phyloP scores from a whole-genome alignment of 2,329 filamentous ascomycete genomes.

The Dothistroma septosporum region DNA sequence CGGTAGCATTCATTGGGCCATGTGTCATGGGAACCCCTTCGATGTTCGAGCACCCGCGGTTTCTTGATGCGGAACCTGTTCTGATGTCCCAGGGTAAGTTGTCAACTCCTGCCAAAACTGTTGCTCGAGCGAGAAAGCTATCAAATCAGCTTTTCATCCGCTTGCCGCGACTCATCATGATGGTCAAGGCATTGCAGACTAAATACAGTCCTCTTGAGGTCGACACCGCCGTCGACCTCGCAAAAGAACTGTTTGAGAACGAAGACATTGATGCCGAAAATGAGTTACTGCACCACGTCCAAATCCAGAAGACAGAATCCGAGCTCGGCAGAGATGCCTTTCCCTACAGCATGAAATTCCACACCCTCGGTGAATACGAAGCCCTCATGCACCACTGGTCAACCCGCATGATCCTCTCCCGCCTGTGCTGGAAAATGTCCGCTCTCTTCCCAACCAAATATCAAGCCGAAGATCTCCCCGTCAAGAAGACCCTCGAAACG shows the following conservation, averaged over 20 bases:
- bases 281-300: slow-evolving; percentile 15
- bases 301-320: slow-evolving; percentile 13
- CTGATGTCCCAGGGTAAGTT: slow-evolving; percentile 12
- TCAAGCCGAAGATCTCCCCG: slow-evolving; percentile 1
- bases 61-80: slow-evolving; percentile 14
- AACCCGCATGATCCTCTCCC: slow-evolving; percentile 12
- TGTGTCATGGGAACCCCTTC: slow-evolving; percentile 17
- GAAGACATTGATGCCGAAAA: slow-evolving; percentile 17
- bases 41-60: slow-evolving; percentile 14
- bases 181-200: slow-evolving; percentile 11
- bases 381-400: slow-evolving; percentile 19
- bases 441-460: slow-evolving; percentile 13
- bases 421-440: slow-evolving; percentile 17
- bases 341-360: slow-evolving; percentile 16
- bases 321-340: neutral
- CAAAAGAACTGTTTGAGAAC: slow-evolving; percentile 10
- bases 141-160: slow-evolving; percentile 19
- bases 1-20: slow-evolving; percentile 18
- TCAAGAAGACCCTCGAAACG: slow-evolving; percentile 9
- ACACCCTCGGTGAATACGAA: slow-evolving; percentile 15
- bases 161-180: slow-evolving; percentile 14
- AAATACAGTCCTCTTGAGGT: slow-evolving; percentile 6
- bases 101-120: slow-evolving; percentile 6
- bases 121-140: slow-evolving; percentile 12
- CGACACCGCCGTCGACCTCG: slow-evolving; percentile 8